Base-by-base conservation (phyloP, 129 eudicot species). In the Artemisia tridentata region DNA sequence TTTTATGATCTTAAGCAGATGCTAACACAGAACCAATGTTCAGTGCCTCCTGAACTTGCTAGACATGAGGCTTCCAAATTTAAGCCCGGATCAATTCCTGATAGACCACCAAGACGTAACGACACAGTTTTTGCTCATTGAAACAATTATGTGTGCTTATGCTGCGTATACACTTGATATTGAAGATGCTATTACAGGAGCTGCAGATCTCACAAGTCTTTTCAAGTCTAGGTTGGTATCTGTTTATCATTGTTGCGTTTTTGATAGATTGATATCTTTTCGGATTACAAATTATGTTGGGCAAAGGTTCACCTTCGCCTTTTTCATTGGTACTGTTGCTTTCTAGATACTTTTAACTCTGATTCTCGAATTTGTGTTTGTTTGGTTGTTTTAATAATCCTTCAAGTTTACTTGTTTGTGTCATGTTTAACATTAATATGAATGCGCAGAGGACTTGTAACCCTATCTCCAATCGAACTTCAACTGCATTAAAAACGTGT, bases 1-100 rank as follows among this genome's bases (percentile, higher is more conserved):
- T 85, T 85, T 46, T 85, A 78, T 72, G 89, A 85, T 79, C 80
- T 85, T 8, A 85, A 85, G 73, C 89, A 85, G 86, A 85, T 85
- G 89, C 82, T 85, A 31, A 75, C 74, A 43, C 89, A 85, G 69
- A 85, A 84, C 67, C 79, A 79, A 43, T 81, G 89, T 46, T 80
- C 81, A 2, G 82, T 85, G 34, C 89, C 89, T 1, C 86, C 89
- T 49, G 89, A 85, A 72, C 84, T 85, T 48, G 86, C 89, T 25
- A 81, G 89, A 53, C 89, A 85, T 59, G 89, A 85, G 74, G 86
- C 89, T 48, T 81, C 89, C 10, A 85, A 85, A 66, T 81, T 81
- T 50, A 85, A 85, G 67, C 89, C 89, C 13, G 86, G 89, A 15
- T 58, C 84, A 0, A 75, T 85, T 75, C 89, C 89, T 58, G 89